Evolutionary conservation across 768 basidiomycete species (phyloP), one percentile per base, ranked within the genome.

Genomic region (Trametes cingulata): DNA sequence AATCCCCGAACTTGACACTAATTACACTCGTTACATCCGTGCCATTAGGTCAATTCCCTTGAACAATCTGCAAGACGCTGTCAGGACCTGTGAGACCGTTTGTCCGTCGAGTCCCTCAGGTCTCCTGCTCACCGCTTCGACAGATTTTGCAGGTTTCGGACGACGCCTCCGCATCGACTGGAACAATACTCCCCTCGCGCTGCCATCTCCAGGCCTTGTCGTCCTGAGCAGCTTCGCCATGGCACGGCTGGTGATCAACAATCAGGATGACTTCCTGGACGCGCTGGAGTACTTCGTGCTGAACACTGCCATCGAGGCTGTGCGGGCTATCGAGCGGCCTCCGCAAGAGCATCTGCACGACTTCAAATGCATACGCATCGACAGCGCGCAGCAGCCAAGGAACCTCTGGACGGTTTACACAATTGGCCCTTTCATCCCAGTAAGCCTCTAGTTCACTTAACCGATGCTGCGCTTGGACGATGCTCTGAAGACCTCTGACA

Each of bases 261-360:
- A 24, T 52, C 52, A 58, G 56, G 10, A 10, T 35, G 56, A 35
- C 33, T 63, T 63, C 56, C 35, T 25, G n/a, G 36, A 24, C 22
- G 40, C 56, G 35, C 42, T 63, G 10, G 52, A 56, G 50, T 19
- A 42, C 20, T 50, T 58, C 52, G n/a, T 46, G 33, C 52, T 63
- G 19, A 39, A 40, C 19, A 58, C 61, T 33, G 39, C 48, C 17
- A 56, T 56, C 12, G 61, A 53, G 24, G 52, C 50, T 6, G 20
- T 63, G 40, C 57, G 56, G 22, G 46, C 61, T 19, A 55, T 63
- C 42, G 61, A 63, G 40, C 42, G 45, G 36, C 51, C 45, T 10
- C 60, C 27, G 40, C 51, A 55, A 35, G 60, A 55, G 41, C 53
- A 61, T 53, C 48, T 50, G 52, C 60, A 55, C 60, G 27, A 24